Conservation (phyloP, 768 basidiomycete species). For the Cystobasidium tubakii region DNA sequence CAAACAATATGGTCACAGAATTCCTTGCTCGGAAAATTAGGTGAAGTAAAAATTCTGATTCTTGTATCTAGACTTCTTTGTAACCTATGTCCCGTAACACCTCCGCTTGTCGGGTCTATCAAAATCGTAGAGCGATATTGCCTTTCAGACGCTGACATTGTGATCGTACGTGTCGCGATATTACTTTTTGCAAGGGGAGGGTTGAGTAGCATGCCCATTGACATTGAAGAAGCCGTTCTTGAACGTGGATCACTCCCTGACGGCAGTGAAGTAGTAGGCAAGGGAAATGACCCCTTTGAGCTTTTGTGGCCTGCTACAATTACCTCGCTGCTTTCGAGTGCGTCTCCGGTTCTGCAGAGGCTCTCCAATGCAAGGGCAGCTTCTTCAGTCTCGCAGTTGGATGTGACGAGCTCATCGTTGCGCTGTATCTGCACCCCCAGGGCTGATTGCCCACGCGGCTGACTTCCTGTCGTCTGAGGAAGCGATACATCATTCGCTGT, state of each 20-base stretch:
- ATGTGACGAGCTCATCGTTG: not conserved
- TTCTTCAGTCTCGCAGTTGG: conserved; percentile 4
- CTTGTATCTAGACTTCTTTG: conserved; percentile 13
- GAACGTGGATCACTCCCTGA: not conserved
- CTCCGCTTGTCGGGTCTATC: not conserved
- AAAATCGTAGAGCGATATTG: not conserved
- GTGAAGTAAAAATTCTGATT: not conserved
- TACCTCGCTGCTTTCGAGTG: not conserved
- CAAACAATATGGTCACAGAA: conserved; percentile 3
- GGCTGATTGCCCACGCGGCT: not conserved
- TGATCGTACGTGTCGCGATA: not conserved
- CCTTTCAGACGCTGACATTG: not conserved
- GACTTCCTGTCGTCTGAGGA: not conserved
- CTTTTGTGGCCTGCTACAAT: not conserved
- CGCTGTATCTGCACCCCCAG: not conserved
- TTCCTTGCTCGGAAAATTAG: conserved; percentile 8
- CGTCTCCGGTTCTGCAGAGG: conserved; percentile 1
- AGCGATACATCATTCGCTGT: not conserved
- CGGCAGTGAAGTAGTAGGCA: not conserved
- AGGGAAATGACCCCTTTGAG: not conserved
- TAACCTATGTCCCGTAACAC: not conserved
- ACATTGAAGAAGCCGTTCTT: not conserved
- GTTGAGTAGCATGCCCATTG: not conserved
- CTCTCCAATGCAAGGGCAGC: conserved; percentile 10
- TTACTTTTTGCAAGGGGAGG: not conserved